Conservation (phyloP, 345 rosid genomes). For the Geranium brycei region DNA sequence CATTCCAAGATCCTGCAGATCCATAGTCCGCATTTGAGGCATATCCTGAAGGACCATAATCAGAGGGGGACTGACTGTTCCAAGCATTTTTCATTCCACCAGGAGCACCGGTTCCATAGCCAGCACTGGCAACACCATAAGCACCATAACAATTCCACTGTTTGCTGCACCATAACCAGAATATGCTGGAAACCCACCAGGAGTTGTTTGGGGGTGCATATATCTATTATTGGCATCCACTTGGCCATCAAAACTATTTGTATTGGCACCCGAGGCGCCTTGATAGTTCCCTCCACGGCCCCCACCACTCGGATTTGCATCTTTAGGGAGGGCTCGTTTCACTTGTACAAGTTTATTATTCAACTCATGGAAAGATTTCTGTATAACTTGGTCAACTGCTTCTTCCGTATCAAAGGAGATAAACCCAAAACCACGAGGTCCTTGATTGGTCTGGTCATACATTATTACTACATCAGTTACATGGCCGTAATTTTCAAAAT, state of each 20-base stretch:
- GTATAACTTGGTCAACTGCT: slow-evolving; percentile 81
- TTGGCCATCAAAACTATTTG: slow-evolving; percentile 60
- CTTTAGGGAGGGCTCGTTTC: slow-evolving; percentile 92
- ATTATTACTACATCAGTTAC: slow-evolving; percentile 92
- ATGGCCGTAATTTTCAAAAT: slow-evolving; percentile 76
- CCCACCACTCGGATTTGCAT: slow-evolving; percentile 74
- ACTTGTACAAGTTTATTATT: slow-evolving; percentile 94
- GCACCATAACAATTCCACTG: slow-evolving; percentile 61
- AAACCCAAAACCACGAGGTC: slow-evolving; percentile 96
- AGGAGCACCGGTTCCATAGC: slow-evolving; percentile 64
- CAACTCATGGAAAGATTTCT: slow-evolving; percentile 81
- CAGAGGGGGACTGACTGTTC: slow-evolving; percentile 66
- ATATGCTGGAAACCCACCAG: slow-evolving; percentile 60
- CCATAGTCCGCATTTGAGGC: slow-evolving; percentile 57
- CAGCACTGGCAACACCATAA: slow-evolving; percentile 64
- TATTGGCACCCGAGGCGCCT: slow-evolving; percentile 42
- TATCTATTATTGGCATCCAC: slow-evolving; percentile 72
- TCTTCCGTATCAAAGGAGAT: slow-evolving; percentile 90
- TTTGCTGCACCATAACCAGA: slow-evolving; percentile 52
- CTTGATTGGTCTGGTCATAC: slow-evolving; percentile 87
- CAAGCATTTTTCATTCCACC: slow-evolving; percentile 68
- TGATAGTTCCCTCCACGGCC: slow-evolving; percentile 44
- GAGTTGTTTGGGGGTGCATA: slow-evolving; percentile 62
- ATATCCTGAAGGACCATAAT: slow-evolving; percentile 50
- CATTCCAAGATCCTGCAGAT: slow-evolving; percentile 56